Evolutionary conservation across 805 yeast species (phyloP).

Genomic region (Saturnispora galanensis): DNA sequence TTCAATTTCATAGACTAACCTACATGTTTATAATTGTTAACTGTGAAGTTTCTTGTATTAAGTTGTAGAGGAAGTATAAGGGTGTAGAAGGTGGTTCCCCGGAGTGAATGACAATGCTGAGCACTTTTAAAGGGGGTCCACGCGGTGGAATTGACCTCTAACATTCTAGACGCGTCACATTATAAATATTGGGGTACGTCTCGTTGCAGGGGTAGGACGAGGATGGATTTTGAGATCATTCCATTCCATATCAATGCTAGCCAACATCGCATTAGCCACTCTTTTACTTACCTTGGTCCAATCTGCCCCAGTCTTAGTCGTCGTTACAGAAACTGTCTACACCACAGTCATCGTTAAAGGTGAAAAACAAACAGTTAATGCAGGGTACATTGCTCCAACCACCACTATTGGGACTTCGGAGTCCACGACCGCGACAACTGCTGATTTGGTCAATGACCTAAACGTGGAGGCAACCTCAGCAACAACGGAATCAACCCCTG

Average conservation of each 20-base stretch:
- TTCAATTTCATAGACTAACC: too few relatives aligned
- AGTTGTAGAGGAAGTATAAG: too few relatives aligned
- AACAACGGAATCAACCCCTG: constrained; percentile 8
- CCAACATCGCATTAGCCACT: constrained; percentile 14
- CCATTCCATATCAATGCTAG: constrained; percentile 14
- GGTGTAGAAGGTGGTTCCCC: neutral
- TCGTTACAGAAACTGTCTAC: constrained; percentile 18
- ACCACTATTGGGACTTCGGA: neutral
- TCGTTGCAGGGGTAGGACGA: too few relatives aligned
- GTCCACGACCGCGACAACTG: neutral
- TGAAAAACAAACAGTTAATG: constrained; percentile 7
- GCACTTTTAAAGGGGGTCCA: constrained; percentile 3
- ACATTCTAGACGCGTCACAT: too few relatives aligned
- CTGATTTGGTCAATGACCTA: constrained; percentile 6
- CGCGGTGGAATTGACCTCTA: neutral
- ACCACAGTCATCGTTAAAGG: constrained; percentile 19
- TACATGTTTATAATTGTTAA: too few relatives aligned
- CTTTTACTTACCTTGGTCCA: constrained; percentile 16
- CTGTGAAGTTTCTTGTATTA: too few relatives aligned
- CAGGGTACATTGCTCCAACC: constrained; percentile 12
- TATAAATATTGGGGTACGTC: neutral
- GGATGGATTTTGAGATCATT: neutral
- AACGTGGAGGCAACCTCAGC: constrained; percentile 6
- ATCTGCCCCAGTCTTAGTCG: constrained; percentile 20
- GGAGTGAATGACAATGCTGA: neutral